Percentiles rank a stretch among this genome's conserved stretches.
phyloP scores from a whole-genome alignment of 2,329 filamentous ascomycete genomes.

The Phialophora macrospora region DNA sequence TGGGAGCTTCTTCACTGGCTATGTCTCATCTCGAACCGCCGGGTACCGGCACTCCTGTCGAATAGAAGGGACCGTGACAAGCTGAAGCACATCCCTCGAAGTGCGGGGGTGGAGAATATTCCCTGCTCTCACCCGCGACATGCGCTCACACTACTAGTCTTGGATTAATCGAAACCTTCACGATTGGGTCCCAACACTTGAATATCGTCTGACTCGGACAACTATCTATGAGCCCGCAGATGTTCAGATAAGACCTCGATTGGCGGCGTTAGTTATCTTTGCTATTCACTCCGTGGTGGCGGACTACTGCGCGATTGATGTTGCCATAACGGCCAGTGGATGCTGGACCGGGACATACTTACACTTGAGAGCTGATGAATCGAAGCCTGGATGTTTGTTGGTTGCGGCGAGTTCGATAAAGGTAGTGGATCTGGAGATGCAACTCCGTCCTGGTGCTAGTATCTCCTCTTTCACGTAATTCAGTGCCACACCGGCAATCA shows the following conservation, averaged over 20 bases:
- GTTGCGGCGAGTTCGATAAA: neutral
- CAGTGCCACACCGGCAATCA: neutral
- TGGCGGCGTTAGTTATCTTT: neutral
- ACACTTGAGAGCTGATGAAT: neutral
- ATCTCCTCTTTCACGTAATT: neutral
- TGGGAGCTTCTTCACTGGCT: conserved; percentile 3
- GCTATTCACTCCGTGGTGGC: neutral
- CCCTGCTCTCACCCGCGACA: neutral
- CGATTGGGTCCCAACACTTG: neutral
- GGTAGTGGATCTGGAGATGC: neutral
- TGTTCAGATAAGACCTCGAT: neutral
- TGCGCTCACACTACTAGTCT: neutral
- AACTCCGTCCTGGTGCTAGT: neutral
- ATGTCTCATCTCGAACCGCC: conserved; percentile 18
- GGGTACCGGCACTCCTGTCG: conserved; percentile 4
- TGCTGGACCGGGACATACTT: conserved; percentile 7
- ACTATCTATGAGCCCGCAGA: neutral
- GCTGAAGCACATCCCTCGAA: neutral
- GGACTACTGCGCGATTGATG: neutral
- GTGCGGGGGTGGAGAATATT: conserved; percentile 10
- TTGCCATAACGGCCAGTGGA: neutral
- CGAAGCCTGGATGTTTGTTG: neutral
- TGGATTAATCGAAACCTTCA: neutral
- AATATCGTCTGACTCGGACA: neutral
- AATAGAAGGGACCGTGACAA: neutral